Base-by-base conservation (phyloP, 176 grass and related monocot species). In the Juncus effusus region DNA sequence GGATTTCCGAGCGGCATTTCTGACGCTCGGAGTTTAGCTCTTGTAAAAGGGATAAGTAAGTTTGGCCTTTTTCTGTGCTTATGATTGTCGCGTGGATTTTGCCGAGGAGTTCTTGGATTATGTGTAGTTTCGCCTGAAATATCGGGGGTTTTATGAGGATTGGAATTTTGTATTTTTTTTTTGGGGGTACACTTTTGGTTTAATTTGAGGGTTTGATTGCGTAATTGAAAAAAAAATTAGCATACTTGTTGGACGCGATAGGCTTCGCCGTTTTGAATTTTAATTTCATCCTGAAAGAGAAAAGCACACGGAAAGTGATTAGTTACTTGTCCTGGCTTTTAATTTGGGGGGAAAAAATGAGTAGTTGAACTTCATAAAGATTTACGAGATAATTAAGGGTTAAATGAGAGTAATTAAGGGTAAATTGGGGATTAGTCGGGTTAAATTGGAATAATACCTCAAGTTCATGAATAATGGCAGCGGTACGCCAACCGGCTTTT, bases 401-500 rank as follows among this genome's bases (percentile, higher is more conserved):
- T 67, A 1, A 40, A 42, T 37, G 13, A 51, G 59, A 51, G 59
- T 10, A 67, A 40, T 37, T 44, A 61, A 60, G 13, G 11, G 16
- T 15, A 36, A 60, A 62, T 19, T 61, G 59, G 39, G 54, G 13
- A 72, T 47, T 40, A 78, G 12, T 15, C 1, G 50, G 36, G 61
- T 38, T 50, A 16, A 64, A 62, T 11, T 59, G 61, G 71, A 2
- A 73, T 50, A 58, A 62, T 56, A 90, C 94, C 81, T 99, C 94
- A 39, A 99, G 89, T 80, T 99, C 94, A 8, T 82, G 73, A 86
- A 93, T 93, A 59, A 99, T 90, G 61, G 94, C 94, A 74, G 85
- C 89, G 71, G 94, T 99, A 79, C 94, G 79, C 94, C 94, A 99
- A 58, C 94, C 94, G 66, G 94, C 85, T 90, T 99, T 93, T 57